A percentile compares a stretch with the other conserved stretches of the same genome.
These are phyloP conservation scores for Naegleria fowleri DNA, from an alignment of 208 protist genomes.

Conservation along the genomic window DNA sequence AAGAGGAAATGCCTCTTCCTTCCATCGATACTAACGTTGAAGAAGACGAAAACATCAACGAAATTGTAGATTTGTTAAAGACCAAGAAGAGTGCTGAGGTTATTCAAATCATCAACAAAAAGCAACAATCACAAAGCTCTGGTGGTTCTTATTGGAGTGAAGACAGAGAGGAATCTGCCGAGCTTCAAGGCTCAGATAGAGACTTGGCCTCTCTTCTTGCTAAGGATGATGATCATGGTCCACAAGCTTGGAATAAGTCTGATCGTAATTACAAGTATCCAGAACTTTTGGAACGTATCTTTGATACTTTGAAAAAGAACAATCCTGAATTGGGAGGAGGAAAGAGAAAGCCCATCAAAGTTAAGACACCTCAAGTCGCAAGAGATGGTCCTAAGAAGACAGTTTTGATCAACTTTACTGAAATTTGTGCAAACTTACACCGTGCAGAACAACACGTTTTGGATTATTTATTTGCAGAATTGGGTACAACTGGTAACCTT, in stretches of 20 bases:
- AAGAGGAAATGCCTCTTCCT: not conserved
- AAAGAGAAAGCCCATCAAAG: conserved; percentile 35
- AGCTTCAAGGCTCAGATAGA: not conserved
- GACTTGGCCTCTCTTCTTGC: not conserved
- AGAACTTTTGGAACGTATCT: conserved; percentile 38
- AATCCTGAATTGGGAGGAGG: conserved; percentile 38
- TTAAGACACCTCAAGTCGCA: conserved; percentile 69
- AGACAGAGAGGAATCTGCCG: not conserved
- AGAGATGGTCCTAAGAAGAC: conserved; percentile 80
- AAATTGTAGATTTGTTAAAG: not conserved
- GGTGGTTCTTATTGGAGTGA: not conserved
- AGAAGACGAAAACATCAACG: not conserved
- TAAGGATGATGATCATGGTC: not conserved
- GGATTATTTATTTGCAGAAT: conserved; percentile 78
- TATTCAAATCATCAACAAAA: not conserved
- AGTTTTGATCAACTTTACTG: conserved; percentile 75
- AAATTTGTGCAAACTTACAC: conserved; percentile 73
- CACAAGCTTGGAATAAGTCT: not conserved
- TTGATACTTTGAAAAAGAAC: conserved; percentile 33
- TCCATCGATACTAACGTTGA: not conserved
- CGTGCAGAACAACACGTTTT: conserved; percentile 73
- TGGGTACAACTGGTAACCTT: conserved; percentile 69
- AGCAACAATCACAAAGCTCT: not conserved
- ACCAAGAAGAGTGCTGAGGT: not conserved
- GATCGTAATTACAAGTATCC: conserved; percentile 34